A percentile compares a stretch with the other conserved stretches of the same genome.
Evolutionary conservation across 2,329 filamentous ascomycete species (phyloP).

Genomic region (Cladobotryum mycophilum): DNA sequence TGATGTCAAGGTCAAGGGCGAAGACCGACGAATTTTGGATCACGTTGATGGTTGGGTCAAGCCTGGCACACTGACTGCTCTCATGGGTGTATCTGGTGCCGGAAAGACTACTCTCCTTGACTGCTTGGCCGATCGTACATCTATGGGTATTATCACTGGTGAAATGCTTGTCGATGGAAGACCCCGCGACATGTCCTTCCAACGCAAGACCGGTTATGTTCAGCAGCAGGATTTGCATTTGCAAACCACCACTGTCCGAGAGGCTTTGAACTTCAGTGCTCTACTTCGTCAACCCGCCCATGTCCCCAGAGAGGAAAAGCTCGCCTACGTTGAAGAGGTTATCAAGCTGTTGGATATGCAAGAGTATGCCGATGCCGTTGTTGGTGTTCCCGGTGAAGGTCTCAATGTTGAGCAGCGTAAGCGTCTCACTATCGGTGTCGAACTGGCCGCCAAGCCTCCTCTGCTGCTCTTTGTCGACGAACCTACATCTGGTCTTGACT

Average conservation of each 20-base stretch:
- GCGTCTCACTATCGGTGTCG: conserved; percentile 90
- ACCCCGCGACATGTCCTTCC: conserved; percentile 73
- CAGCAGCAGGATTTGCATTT: conserved; percentile 91
- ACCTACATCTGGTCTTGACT: conserved; percentile 89
- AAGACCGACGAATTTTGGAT: conserved; percentile 70
- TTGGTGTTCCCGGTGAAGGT: conserved; percentile 85
- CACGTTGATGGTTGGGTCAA: conserved; percentile 91
- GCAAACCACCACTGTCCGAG: conserved; percentile 76
- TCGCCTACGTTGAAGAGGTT: conserved; percentile 82
- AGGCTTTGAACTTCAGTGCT: conserved; percentile 81
- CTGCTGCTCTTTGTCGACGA: conserved; percentile 90
- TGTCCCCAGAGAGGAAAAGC: conserved; percentile 68
- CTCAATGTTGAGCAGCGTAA: conserved; percentile 65
- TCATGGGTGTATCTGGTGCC: conserved; percentile 91
- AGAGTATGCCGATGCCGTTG: conserved; percentile 81
- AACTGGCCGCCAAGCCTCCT: conserved; percentile 85
- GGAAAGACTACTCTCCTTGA: conserved; percentile 90
- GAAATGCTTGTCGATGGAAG: conserved; percentile 66
- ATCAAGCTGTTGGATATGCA: conserved; percentile 89
- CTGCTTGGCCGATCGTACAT: conserved; percentile 76
- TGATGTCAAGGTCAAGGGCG: conserved; percentile 69
- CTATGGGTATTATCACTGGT: conserved; percentile 82
- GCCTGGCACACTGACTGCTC: conserved; percentile 79
- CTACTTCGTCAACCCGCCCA: conserved; percentile 75
- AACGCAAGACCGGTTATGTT: conserved; percentile 86